Evolutionary conservation across 352 stramenopile species (phyloP), one percentile per base, ranked within the genome.

Genomic region (Phytopythium delawarense): DNA sequence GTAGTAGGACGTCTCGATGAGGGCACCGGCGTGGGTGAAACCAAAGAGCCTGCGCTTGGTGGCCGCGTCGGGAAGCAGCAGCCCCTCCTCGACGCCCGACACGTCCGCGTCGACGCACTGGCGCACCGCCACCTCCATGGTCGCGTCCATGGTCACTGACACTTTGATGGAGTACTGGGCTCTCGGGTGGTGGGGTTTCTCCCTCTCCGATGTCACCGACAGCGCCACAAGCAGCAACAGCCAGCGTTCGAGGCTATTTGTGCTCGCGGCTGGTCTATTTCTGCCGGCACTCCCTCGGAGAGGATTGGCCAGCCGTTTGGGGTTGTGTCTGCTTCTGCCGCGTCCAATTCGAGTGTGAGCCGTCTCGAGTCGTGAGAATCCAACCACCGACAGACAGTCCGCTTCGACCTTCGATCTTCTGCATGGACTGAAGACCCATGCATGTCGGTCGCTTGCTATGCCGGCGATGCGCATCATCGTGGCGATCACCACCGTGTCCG

Each of bases 1-100:
- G 42, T 79, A 64, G 52, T 75, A 77, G 7, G 71, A 81, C 30
- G 80, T 89, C 65, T 90, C 79, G 46, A 92, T 81, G 30, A 90
- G 65, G 12, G 72, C 79, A 23, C 76, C 79, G 7, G 74, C 65
- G 62, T 92, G 83, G 3, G 72, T 74, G 20, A 87, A 62, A 0
- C 83, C 83, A 53, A 88, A 92, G 59, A 92, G 67, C 61, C 75
- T 71, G 37, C 76, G 79, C 52, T 76, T 71, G 15, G 74, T 72
- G 16, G 70, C 60, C 15, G 70, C 52, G 8, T 81, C 74, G 0
- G 83, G 83, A 25, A 67, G 67, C 23, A 70, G 59, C 11, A 92
- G 70, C n/a, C 63, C 23, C 23, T 64, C 61, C 21, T 88, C 79
- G 37, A 90, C 63, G 1, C 53, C 20, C 20, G 65, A 53, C 51